phyloP scores from a whole-genome alignment of 1,139 yeast species.

The Yamadazyma friedrichii region DNA sequence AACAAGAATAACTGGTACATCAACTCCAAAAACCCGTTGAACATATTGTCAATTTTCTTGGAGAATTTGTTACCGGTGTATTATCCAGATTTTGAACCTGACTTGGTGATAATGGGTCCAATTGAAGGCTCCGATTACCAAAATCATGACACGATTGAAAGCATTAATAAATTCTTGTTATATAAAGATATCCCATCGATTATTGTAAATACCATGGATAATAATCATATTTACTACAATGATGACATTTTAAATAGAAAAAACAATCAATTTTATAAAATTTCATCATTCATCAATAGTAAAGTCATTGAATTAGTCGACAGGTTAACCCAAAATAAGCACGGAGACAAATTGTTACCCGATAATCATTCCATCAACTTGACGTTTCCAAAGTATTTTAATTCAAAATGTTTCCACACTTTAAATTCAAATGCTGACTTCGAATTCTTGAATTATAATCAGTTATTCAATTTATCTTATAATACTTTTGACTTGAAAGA shows the following conservation, averaged over 20 bases:
- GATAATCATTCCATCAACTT: conserved; percentile 34
- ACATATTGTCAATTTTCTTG: conserved; percentile 29
- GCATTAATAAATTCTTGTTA: conserved; percentile 22
- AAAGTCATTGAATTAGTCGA: conserved; percentile 21
- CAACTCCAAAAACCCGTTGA: conserved; percentile 29
- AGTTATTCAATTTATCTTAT: conserved; percentile 11
- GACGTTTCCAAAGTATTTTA: conserved; percentile 24
- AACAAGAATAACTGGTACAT: conserved; percentile 40
- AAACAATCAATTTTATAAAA: conserved; percentile 25
- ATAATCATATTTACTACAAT: conserved; percentile 33
- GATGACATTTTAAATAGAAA: conserved; percentile 23
- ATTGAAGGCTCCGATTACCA: conserved; percentile 25
- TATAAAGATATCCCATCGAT: conserved; percentile 28
- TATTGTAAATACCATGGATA: conserved; percentile 27
- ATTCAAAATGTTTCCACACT: conserved; percentile 14
- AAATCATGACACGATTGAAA: conserved; percentile 11
- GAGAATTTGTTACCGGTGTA: conserved; percentile 32
- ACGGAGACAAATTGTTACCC: conserved; percentile 19
- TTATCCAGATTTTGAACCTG: conserved; percentile 31
- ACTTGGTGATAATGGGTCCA: conserved; percentile 42
- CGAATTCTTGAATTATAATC: conserved; percentile 4
- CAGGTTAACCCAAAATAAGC: conserved; percentile 10
- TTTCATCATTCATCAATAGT: conserved; percentile 25
- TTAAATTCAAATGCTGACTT: conserved; percentile 2
- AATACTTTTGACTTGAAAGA: conserved; percentile 11